phyloP scores from a whole-genome alignment of 2,329 filamentous ascomycete genomes.

The Reticulascus tulasneorum region DNA sequence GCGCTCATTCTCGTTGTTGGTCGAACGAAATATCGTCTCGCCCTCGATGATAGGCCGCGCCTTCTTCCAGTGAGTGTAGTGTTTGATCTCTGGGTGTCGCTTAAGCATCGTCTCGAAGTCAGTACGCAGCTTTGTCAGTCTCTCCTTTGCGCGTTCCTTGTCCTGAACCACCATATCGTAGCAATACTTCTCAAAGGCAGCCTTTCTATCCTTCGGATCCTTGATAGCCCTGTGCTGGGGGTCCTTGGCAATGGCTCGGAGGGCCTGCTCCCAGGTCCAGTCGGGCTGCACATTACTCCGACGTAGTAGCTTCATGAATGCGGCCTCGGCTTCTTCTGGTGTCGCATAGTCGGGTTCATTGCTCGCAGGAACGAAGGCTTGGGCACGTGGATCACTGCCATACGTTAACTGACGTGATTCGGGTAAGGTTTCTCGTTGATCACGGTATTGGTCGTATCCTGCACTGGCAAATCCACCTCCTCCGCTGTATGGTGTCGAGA shows the following conservation, averaged over 20 bases:
- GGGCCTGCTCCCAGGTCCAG: slow-evolving; percentile 88
- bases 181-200: slow-evolving; percentile 93
- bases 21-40: slow-evolving; percentile 92
- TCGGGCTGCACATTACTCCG: slow-evolving; percentile 83
- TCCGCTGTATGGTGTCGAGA: slow-evolving; percentile 38
- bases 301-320: slow-evolving; percentile 86
- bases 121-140: slow-evolving; percentile 82
- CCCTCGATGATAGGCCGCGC: slow-evolving; percentile 90
- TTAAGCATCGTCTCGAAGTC: slow-evolving; percentile 96
- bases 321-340: slow-evolving; percentile 84
- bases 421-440: slow-evolving; percentile 34
- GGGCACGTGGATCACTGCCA: slow-evolving; percentile 51
- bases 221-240: slow-evolving; percentile 90
- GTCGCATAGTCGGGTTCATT: slow-evolving; percentile 76
- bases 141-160: slow-evolving; percentile 90
- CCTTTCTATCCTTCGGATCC: slow-evolving; percentile 84
- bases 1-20: slow-evolving; percentile 81
- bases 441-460: slow-evolving; percentile 34
- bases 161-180: slow-evolving; percentile 86
- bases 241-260: slow-evolving; percentile 83
- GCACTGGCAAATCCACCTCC: slow-evolving; percentile 33
- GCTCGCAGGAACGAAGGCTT: slow-evolving; percentile 57
- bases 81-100: slow-evolving; percentile 93
- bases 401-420: slow-evolving; percentile 57
- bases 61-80: slow-evolving; percentile 96